Base-by-base conservation (phyloP, 352 stramenopile genomes). In the Phytopythium oedochilum region DNA sequence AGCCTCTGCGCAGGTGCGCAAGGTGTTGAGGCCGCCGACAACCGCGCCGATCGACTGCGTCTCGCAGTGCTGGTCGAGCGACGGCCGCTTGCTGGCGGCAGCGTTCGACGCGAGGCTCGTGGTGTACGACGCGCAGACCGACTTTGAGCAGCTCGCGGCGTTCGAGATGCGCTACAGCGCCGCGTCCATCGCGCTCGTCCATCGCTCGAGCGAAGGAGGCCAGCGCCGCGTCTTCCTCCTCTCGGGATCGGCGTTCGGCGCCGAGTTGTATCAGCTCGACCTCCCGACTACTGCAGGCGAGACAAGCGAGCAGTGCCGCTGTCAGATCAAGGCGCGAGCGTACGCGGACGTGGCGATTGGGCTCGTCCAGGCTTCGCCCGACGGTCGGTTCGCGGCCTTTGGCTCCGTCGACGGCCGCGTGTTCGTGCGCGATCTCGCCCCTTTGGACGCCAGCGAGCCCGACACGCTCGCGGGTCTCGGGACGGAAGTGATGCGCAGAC, bases 321-420 rank as follows among this genome's bases (percentile, higher is more conserved):
- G n/a, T 5, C 3, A 44, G 25, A 51, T 5, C 22, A 55, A 14
- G 23, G 39, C 17, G 10, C 53, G 49, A 3, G 36, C n/a, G 22
- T 63, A 69, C 14, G 35, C 55, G 17, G 67, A 68, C 4, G 57
- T 80, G 3, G 58, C 71, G 2, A 59, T 90, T 3, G 72, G 73
- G 8, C 51, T 73, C 17, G 63, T 83, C 18, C 63, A 70, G 36
- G 70, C 81, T 42, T 75, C 75, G 7, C 23, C 52, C 3, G 67
- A 83, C 39, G 65, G 54, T 8, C 20, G 34, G 5, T 65, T 44
- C 7, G 53, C 68, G 49, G 75, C 68, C 2, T 32, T 90, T 2
- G 80, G 75, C 1, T 78, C 67, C 0, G 61, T 80, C 15, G 77
- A 90, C 29, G 80, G 80, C 20, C 70, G 77, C 11, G 31, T 90